Evolutionary conservation across 1,139 yeast genomes (phyloP), one percentile per base, ranked within the genome.

Genomic region (Suhomyces wounanorum): DNA sequence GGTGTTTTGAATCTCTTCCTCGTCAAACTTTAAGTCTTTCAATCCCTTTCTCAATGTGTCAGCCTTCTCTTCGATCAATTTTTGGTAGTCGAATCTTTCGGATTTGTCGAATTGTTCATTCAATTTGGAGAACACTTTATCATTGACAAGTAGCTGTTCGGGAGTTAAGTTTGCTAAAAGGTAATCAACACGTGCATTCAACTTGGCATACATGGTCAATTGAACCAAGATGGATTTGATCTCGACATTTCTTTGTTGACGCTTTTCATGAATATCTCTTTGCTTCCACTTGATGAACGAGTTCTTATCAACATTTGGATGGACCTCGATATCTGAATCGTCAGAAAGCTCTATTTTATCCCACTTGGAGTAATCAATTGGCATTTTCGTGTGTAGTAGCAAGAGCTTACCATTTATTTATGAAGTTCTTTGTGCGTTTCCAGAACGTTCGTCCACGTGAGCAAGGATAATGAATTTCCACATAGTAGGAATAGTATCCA

Each of bases 231-330:
- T 77, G 31, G 88, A 83, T 55, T 82, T 83, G 65, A 91, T 87
- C 61, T 92, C 94, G 40, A 75, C 67, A 63, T 89, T 88, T 66
- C 96, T 74, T 65, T 89, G 89, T 43, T 79, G 82, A 54, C 99
- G 84, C 70, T 92, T 87, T 65, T 92, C 97, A 66, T 94, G 99
- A 57, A 95, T 94, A 62, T 92, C 97, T 64, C 96, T 87, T 71
- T 95, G 99, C 66, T 91, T 94, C 99, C 98, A 94, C 55, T 85
- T 83, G 61, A 95, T 89, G 61, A 95, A 92, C 1, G 98, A 91
- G 46, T 76, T 77, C 67, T 95, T 95, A 69, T 95, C 99, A 33
- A 95, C 99, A 64, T 95, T 95, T 53, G 99, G 99, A 67, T 95
- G 99, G 9, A 92, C 99, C 64, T 94, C 99, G 45, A 92, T 78